These are phyloP conservation scores for Septoria linicola DNA, from an alignment of 2,329 filamentous ascomycete species.

Conservation along the genomic window DNA sequence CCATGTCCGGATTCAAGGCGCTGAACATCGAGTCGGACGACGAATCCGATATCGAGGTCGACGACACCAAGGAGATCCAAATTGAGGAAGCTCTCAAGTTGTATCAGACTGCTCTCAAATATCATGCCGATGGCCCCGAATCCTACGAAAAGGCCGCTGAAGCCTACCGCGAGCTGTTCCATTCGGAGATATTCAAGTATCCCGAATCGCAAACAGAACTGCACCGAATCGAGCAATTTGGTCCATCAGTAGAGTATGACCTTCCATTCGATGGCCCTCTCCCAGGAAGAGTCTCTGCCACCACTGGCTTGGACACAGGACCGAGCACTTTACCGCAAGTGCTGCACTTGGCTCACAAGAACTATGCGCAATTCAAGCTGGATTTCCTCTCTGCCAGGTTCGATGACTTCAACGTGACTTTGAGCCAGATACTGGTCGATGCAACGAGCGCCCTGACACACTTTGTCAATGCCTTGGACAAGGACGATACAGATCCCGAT, in stretches of 20 bases:
- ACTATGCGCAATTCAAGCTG: conserved; percentile 87
- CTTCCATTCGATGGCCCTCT: conserved; percentile 30
- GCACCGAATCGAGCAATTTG: conserved; percentile 62
- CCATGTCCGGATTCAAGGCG: conserved; percentile 69
- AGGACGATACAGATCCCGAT: conserved; percentile 64
- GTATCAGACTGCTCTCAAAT: conserved; percentile 86
- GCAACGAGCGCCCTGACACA: conserved; percentile 49
- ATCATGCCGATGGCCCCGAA: conserved; percentile 79
- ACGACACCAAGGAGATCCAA: conserved; percentile 93
- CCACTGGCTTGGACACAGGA: conserved; percentile 63
- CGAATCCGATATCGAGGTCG: conserved; percentile 83
- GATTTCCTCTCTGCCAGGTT: conserved; percentile 51
- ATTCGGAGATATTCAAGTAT: conserved; percentile 91
- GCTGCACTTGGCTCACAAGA: conserved; percentile 91
- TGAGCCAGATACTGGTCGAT: conserved; percentile 36
- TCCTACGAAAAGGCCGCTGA: conserved; percentile 73
- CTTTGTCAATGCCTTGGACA: conserved; percentile 63
- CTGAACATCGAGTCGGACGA: conserved; percentile 95
- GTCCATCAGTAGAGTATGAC: conserved; percentile 45
- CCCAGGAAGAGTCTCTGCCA: conserved; percentile 43
- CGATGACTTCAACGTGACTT: conserved; percentile 28
- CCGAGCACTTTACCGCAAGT: conserved; percentile 84
- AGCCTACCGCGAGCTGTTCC: conserved; percentile 81
- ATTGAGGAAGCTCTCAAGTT: conserved; percentile 95
- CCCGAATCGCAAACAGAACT: conserved; percentile 85